Evolutionary conservation across 495 filamentous ascomycete genomes (phyloP).

Genomic region (Penicillium robsamsonii): DNA sequence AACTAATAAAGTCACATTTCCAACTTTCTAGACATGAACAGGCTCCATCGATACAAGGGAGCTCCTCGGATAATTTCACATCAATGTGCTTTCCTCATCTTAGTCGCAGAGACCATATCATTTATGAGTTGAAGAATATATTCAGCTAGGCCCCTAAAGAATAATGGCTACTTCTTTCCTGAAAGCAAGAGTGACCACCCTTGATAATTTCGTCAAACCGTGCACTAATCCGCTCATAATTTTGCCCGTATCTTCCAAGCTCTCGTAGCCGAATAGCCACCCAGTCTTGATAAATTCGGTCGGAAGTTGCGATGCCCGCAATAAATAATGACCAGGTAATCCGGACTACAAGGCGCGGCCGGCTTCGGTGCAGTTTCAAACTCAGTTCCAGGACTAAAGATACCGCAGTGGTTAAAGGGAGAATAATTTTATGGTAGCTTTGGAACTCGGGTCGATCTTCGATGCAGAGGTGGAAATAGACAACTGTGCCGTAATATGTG

Average conservation of each 20-base stretch:
- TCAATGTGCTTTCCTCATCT: no score
- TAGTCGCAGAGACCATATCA: no score
- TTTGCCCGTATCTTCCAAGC: constrained; percentile 32
- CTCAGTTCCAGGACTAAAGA: constrained; percentile 28
- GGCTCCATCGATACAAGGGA: no score
- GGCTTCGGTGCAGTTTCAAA: constrained; percentile 31
- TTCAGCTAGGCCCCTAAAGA: not conserved
- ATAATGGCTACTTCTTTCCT: not conserved
- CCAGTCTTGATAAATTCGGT: constrained; percentile 36
- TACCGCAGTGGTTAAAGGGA: constrained; percentile 24
- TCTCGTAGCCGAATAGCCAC: constrained; percentile 34
- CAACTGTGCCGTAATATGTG: constrained; percentile 31
- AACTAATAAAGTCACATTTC: no score
- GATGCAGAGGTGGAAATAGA: no score
- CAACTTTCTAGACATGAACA: no score
- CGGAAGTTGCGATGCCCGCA: constrained; percentile 33
- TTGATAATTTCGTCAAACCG: constrained; percentile 32
- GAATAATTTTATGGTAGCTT: constrained; percentile 5
- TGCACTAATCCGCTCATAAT: constrained; percentile 23
- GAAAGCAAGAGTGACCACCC: constrained; percentile 19
- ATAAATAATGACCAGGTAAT: constrained; percentile 35
- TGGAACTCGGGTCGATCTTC: no score
- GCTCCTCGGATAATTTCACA: no score
- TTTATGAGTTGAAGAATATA: not conserved
- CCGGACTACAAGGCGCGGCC: constrained; percentile 28